Evolutionary conservation across 2,329 filamentous ascomycete species (phyloP), one percentile per base, ranked within the genome.

Genomic region (Triangularia verruculosa): DNA sequence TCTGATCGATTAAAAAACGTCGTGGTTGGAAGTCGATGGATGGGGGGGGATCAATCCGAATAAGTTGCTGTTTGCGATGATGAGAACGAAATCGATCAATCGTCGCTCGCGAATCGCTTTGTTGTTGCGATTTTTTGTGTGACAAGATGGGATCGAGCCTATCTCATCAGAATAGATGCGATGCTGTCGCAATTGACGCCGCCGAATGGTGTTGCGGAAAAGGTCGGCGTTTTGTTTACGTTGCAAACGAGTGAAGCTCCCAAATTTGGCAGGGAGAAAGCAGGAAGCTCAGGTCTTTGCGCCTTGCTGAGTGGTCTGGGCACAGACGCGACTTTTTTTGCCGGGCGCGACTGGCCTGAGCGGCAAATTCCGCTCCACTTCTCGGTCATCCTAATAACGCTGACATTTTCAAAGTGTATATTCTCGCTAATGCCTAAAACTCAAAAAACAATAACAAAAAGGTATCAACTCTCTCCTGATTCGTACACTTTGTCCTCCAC

Each of bases 311-410:
- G 28, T 57, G 28, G 56, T 9, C 43, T 51, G 57, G 56, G 64
- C 66, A 64, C 64, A 63, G 66, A 67, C 66, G 66, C 66, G 66
- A 67, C 66, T 64, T 66, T 67, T 66, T 64, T 55, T 17, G 54
- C 17, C 32, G 39, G 39, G 39, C 39, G 39, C 39, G 39, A n/a
- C 39, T 47, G 13, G 57, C 66, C 62, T 64, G 64, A 64, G 51
- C 66, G 66, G 66, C 60, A 67, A 67, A 27, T 64, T 67, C 66
- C 66, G 66, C 28, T 39, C 22, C 34, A 43, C 56, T 20, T 47
- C 11, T 47, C 13, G 13, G 34, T 39, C 34, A 47, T 32, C 11
- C 11, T 32, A 32, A 15, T n/a, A n/a, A 28, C 27, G 4, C 27
- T 28, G 27, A 28, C n/a, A 4, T 47, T 20, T 47, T 17, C n/a